Percentiles rank a stretch among this genome's conserved stretches.
Evolutionary conservation across 176 grass and related monocot genomes (phyloP).

Genomic region (Juncus effusus): DNA sequence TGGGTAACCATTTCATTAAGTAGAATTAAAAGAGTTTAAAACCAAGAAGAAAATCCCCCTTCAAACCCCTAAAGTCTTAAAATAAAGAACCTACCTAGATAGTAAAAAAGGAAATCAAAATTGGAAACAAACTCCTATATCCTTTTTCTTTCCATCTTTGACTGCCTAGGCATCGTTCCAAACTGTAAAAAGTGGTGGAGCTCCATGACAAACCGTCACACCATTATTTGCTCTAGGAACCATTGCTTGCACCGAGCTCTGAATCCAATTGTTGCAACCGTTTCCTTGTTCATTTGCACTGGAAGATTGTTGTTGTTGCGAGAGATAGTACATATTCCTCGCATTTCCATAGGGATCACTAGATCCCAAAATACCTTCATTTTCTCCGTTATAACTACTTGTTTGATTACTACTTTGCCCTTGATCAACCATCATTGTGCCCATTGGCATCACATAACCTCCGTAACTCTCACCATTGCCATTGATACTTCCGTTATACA

Average conservation of each 20-base stretch:
- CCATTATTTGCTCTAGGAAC: constrained; percentile 19
- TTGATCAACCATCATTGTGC: constrained; percentile 40
- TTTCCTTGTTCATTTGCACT: constrained; percentile 29
- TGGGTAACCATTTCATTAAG: constrained; percentile 11
- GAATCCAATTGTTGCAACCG: constrained; percentile 37
- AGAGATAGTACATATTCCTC: constrained; percentile 26
- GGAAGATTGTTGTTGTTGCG: constrained; percentile 15
- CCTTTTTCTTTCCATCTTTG: background rate
- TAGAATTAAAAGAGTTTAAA: background rate
- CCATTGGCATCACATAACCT: constrained; percentile 39
- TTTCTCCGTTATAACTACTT: constrained; percentile 17
- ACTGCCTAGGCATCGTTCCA: constrained; percentile 44
- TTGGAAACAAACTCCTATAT: constrained; percentile 18
- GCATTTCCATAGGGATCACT: constrained; percentile 23
- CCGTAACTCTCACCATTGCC: background rate
- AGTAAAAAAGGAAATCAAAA: constrained; percentile 8
- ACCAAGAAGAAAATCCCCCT: constrained; percentile 12
- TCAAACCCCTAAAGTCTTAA: background rate
- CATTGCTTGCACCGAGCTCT: constrained; percentile 17
- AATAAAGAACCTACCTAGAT: constrained; percentile 14
- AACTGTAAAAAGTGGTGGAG: constrained; percentile 38
- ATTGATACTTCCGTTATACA: constrained; percentile 17
- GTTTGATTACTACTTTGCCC: constrained; percentile 26
- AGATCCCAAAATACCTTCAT: constrained; percentile 9
- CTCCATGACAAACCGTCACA: constrained; percentile 50